Conservation (phyloP, 2,329 filamentous ascomycete genomes). For the Ophiostoma montium region DNA sequence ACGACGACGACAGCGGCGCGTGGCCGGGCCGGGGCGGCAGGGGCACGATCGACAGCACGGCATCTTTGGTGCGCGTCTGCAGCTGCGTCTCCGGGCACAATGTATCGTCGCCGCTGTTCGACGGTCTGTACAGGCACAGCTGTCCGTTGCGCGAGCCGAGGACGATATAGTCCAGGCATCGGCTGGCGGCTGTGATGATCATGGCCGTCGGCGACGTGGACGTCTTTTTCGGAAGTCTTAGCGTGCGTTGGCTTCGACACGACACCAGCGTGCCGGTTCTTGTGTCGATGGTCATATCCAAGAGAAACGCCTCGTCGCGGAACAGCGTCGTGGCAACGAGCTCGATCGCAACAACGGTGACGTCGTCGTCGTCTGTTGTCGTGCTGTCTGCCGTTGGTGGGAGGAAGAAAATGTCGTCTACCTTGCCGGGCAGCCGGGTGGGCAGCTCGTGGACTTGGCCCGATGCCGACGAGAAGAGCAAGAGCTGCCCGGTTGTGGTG, state of each 20-base stretch:
- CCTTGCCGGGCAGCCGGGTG: constrained; percentile 29
- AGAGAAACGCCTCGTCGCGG: constrained; percentile 22
- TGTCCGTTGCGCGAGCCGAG: constrained; percentile 41
- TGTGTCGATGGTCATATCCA: constrained; percentile 3
- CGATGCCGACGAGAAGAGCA: constrained; percentile 25
- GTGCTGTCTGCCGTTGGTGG: constrained; percentile 9
- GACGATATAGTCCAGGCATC: constrained; percentile 24
- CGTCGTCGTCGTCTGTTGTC: background rate
- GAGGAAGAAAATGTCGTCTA: constrained; percentile 36
- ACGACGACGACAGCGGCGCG: constrained; percentile 24
- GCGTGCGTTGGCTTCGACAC: background rate
- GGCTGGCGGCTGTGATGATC: constrained; percentile 8
- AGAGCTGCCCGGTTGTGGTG: constrained; percentile 33
- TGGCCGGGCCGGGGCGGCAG: constrained; percentile 22
- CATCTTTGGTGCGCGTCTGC: constrained; percentile 19
- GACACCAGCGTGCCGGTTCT: background rate
- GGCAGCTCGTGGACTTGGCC: constrained; percentile 14
- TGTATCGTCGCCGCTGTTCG: background rate
- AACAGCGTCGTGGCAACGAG: constrained; percentile 34
- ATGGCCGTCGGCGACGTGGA: constrained; percentile 2
- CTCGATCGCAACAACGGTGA: background rate
- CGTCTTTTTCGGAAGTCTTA: constrained; percentile 2
- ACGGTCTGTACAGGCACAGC: constrained; percentile 24
- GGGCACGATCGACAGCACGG: constrained; percentile 52
- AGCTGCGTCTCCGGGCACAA: constrained; percentile 16